Evolutionary conservation across 306 rosid species (phyloP).

Genomic region (Oxytropis ochrocephala): DNA sequence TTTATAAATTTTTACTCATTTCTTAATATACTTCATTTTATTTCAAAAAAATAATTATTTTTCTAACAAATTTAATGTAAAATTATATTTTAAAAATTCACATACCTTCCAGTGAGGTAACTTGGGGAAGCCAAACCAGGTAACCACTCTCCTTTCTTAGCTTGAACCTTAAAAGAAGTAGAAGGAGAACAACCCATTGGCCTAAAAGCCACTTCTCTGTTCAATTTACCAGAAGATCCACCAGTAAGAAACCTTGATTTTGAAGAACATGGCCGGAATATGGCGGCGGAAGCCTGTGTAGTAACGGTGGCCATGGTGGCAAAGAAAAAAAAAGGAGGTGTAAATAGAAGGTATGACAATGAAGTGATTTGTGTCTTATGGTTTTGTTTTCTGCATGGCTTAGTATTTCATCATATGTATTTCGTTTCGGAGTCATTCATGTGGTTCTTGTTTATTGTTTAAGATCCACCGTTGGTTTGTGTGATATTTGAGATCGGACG

Average conservation of each 20-base stretch:
- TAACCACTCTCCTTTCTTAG: constrained; percentile 95
- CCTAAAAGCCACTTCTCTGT: constrained; percentile 50
- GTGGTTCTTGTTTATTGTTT: constrained; percentile 45
- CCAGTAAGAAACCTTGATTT: constrained; percentile 70
- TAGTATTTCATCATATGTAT: constrained; percentile 41
- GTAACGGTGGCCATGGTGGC: constrained; percentile 76
- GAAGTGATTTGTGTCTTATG: background rate
- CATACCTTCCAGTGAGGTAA: constrained; percentile 78
- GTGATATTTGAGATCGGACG: constrained; percentile 48
- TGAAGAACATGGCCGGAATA: constrained; percentile 61
- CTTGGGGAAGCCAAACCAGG: constrained; percentile 85
- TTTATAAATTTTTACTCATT: no score
- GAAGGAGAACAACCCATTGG: constrained; percentile 41
- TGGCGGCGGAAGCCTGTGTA: constrained; percentile 83
- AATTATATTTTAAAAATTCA: background rate
- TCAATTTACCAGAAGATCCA: constrained; percentile 64
- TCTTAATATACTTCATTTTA: no score
- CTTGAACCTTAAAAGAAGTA: constrained; percentile 64
- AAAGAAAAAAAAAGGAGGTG: background rate
- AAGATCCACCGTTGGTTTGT: constrained; percentile 34
- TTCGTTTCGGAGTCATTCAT: constrained; percentile 25
- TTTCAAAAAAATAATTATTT: no score
- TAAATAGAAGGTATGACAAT: background rate
- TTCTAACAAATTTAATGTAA: background rate
- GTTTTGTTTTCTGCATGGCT: constrained; percentile 27